Evolutionary conservation across 1,284 basidiomycete species (phyloP).

Genomic region (Irpex sp.): DNA sequence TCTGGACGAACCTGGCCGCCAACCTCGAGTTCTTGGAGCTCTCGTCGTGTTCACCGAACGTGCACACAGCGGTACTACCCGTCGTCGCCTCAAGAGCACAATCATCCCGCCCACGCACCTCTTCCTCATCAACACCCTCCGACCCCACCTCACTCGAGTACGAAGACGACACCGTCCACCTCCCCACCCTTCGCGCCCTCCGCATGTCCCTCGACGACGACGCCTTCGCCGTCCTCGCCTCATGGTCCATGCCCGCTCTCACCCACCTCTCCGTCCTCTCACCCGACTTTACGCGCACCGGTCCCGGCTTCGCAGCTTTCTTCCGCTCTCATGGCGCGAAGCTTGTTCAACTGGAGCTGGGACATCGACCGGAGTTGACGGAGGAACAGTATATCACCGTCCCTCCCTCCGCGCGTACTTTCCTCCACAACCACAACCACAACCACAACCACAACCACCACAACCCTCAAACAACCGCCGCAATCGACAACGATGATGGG

Average conservation of each 20-base stretch:
- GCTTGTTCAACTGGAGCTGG: conserved; percentile 63
- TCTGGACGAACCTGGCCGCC: conserved; percentile 45
- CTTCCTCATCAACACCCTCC: too few relatives aligned
- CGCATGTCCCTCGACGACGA: conserved; percentile 69
- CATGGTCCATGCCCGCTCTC: conserved; percentile 56
- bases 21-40: conserved; percentile 58
- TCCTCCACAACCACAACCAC: conserved; percentile 16
- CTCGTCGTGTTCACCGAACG: conserved; percentile 35
- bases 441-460: not conserved
- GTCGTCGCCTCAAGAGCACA: not conserved
- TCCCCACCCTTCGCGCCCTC: conserved; percentile 60
- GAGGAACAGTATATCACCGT: conserved; percentile 59
- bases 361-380: conserved; percentile 61
- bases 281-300: conserved; percentile 64
- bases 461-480: too few relatives aligned
- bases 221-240: conserved; percentile 60
- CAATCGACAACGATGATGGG: too few relatives aligned
- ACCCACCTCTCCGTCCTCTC: conserved; percentile 62
- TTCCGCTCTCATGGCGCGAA: conserved; percentile 61
- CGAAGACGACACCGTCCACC: conserved; percentile 25
- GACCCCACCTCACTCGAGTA: too few relatives aligned
- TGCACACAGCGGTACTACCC: conserved; percentile 14
- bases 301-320: conserved; percentile 58
- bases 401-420: conserved; percentile 31
- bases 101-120: not conserved